phyloP scores from a whole-genome alignment of 257 asterid species.

The Nicotiana tabacum region DNA sequence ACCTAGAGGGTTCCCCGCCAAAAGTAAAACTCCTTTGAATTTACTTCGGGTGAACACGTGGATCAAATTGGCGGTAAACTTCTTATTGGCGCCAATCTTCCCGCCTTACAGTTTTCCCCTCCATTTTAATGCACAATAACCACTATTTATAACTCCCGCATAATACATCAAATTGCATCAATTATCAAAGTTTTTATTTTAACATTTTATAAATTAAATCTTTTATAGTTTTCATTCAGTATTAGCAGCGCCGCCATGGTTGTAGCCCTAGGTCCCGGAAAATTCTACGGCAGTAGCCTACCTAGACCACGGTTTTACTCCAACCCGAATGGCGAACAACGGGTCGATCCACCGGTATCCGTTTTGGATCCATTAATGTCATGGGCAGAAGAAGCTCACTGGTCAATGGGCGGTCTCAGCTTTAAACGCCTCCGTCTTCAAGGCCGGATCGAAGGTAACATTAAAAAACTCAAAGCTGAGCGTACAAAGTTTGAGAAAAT shows the following conservation, averaged over 20 bases:
- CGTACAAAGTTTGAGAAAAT: slow-evolving; percentile 25
- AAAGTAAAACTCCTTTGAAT: no score
- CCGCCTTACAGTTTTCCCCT: not conserved
- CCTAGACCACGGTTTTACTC: slow-evolving; percentile 80
- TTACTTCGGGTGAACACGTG: no score
- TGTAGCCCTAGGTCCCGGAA: slow-evolving; percentile 68
- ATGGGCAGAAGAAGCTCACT: slow-evolving; percentile 92
- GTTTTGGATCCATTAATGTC: slow-evolving; percentile 61
- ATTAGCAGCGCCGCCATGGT: slow-evolving; percentile 46
- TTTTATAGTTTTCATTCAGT: no score
- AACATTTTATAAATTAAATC: no score
- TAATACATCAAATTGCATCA: not conserved
- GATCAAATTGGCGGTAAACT: not conserved
- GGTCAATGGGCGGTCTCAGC: slow-evolving; percentile 95
- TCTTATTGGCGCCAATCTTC: not conserved
- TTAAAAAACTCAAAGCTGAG: slow-evolving; percentile 62
- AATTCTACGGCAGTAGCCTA: slow-evolving; percentile 86
- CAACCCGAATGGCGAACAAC: slow-evolving; percentile 44
- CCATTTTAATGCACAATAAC: not conserved
- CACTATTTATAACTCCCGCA: not conserved
- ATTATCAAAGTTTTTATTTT: not conserved
- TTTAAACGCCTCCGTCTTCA: slow-evolving; percentile 80
- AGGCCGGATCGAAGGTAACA: slow-evolving; percentile 85
- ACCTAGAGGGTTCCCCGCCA: no score
- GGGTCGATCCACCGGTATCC: slow-evolving; percentile 73